Conservation (phyloP, 2,329 filamentous ascomycete genomes). For the Chaetomium sp. region DNA sequence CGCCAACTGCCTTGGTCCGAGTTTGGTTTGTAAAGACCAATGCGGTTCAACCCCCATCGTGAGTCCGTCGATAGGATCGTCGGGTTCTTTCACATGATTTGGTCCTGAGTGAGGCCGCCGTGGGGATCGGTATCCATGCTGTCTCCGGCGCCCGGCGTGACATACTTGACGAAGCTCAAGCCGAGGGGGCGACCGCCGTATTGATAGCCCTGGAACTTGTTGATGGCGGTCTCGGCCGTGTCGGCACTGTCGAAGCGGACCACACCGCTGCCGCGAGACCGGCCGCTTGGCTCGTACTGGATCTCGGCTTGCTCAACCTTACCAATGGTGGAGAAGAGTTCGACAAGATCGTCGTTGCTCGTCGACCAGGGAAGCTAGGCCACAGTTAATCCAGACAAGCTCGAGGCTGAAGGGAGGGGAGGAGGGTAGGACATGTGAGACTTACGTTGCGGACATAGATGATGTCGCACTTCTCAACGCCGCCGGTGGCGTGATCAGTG, state of each 20-base stretch:
- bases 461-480: conserved; percentile 76
- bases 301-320: conserved; percentile 99
- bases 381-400: conserved; percentile 32
- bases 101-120: conserved; percentile 85
- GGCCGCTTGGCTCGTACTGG: conserved; percentile 94
- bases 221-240: conserved; percentile 89
- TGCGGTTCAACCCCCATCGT: neutral
- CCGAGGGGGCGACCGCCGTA: conserved; percentile 94
- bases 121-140: conserved; percentile 82
- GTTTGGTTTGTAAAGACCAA: neutral
- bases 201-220: conserved; percentile 97
- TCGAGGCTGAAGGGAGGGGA: neutral
- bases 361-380: conserved; percentile 93
- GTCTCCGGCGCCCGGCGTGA: conserved; percentile 65
- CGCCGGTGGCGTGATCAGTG: conserved; percentile 87
- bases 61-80: neutral
- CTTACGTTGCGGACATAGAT: conserved; percentile 98
- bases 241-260: conserved; percentile 84
- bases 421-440: conserved; percentile 30
- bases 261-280: conserved; percentile 93
- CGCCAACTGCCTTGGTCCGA: neutral
- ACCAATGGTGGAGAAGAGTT: conserved; percentile 96
- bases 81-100: conserved; percentile 74
- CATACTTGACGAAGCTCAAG: conserved; percentile 91
- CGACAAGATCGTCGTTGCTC: conserved; percentile 94